These are phyloP conservation scores for Solanum lycopersicoides DNA, from an alignment of 257 asterid genomes.

Conservation along the genomic window DNA sequence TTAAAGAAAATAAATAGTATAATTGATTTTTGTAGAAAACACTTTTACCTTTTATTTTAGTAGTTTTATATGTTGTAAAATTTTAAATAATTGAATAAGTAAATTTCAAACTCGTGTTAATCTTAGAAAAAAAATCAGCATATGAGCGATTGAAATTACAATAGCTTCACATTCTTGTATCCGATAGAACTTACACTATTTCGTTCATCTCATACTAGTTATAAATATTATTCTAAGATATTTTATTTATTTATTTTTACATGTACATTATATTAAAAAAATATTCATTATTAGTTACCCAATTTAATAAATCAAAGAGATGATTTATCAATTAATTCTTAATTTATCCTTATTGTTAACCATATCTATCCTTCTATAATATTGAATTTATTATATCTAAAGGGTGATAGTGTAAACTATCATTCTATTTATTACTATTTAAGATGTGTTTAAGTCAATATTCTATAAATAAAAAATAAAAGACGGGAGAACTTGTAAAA, in stretches of 20 bases:
- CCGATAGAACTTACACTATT: background rate
- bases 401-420: background rate
- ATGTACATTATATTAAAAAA: no score
- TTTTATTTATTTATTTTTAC: no score
- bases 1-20: background rate
- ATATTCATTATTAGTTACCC: no score
- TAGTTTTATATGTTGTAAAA: background rate
- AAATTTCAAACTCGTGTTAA: background rate
- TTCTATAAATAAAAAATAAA: no score
- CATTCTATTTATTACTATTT: no score
- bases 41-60: background rate
- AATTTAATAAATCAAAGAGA: no score
- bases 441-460: background rate
- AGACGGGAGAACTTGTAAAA: background rate
- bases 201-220: background rate
- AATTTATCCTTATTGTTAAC: no score
- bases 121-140: background rate
- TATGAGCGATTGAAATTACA: background rate
- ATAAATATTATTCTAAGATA: background rate
- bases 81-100: background rate
- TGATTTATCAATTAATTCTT: no score
- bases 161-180: background rate
- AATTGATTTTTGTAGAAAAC: background rate
- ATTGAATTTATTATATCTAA: no score
- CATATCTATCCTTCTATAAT: no score